Conservation (phyloP, 2,329 filamentous ascomycete species). For the Ophiostoma ulmi region DNA sequence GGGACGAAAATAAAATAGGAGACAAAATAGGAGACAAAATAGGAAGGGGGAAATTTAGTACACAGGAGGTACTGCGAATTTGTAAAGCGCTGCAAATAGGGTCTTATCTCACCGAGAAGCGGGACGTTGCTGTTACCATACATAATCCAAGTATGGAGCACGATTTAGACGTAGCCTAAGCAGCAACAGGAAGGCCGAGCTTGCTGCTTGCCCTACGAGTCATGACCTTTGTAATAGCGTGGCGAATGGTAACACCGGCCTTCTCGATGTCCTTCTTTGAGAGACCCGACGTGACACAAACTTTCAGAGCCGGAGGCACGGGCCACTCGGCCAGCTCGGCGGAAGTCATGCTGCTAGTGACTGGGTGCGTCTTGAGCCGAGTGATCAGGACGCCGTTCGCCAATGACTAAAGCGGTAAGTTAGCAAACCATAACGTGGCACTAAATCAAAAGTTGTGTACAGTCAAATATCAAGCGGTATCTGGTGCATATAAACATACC, state of each 20-base stretch:
- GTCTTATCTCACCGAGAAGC: neutral
- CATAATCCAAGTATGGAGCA: neutral
- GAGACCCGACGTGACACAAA: constrained; percentile 82
- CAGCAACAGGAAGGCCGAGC: constrained; percentile 26
- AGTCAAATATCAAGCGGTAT: neutral
- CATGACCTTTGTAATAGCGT: constrained; percentile 92
- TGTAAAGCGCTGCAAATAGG: neutral
- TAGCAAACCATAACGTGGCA: neutral
- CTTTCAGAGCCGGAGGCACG: constrained; percentile 76
- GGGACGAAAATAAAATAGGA: neutral
- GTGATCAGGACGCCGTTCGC: constrained; percentile 87
- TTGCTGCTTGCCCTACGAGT: constrained; percentile 47
- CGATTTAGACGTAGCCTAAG: neutral
- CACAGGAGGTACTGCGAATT: neutral
- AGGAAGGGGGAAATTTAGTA: neutral
- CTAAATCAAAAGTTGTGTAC: neutral
- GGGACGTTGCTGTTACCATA: neutral
- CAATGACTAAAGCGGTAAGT: constrained; percentile 55
- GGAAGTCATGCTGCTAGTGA: constrained; percentile 56
- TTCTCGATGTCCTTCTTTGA: constrained; percentile 95
- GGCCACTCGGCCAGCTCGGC: constrained; percentile 65
- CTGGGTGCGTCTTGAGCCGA: constrained; percentile 72
- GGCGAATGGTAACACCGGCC: constrained; percentile 78
- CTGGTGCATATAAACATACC: constrained; percentile 49
- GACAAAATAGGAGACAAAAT: neutral